Base-by-base conservation (phyloP, 768 basidiomycete species). In the Tricholomella constricta region DNA sequence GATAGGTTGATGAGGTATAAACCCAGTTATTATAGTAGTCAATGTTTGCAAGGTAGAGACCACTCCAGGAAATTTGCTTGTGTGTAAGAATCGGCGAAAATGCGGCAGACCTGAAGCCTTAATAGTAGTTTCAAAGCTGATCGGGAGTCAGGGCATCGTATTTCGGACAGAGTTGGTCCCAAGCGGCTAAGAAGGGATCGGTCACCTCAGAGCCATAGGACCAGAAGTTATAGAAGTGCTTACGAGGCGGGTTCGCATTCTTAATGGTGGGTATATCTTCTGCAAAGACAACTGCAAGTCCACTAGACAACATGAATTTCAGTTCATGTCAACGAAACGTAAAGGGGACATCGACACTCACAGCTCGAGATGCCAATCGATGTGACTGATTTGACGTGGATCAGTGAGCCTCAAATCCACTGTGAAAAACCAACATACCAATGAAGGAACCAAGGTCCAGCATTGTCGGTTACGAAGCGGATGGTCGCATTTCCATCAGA, bases 401-500 rank as follows among this genome's bases (percentile, higher is more conserved):
- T 15, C 3, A 31, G 37, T 26, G 40, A 29, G 14, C 25, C 23
- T 17, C 26, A 15, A 27, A 38, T 15, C n/a, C 7, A n/a, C 4
- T 4, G 12, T 4, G 7, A 38, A 12, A 38, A 37, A 72, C 75
- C 69, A 59, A 80, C 58, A 4, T 32, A 73, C 72, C 73, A 75
- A 47, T 74, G 73, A 19, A 74, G 55, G 47, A 75, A 63, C 72
- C 73, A 75, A 7, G 73, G 72, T 0, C 73, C 72, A 20, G 71
- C 51, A 52, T 75, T 88, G 64, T 89, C 82, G 2, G 86, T 82
- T 12, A 68, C 63, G 71, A 84, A 87, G 20, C 84, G 77, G 48
- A 87, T 73, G 2, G 77, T 79, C n/a, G 78, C 62, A 27, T 63
- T 58, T 23, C 68, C 68, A 15, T 58, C 58, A 9, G 57, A 54